Percentiles rank a stretch among this genome's conserved stretches.
phyloP scores from a whole-genome alignment of 2,329 filamentous ascomycete species.

The Diaporthe australafricana region DNA sequence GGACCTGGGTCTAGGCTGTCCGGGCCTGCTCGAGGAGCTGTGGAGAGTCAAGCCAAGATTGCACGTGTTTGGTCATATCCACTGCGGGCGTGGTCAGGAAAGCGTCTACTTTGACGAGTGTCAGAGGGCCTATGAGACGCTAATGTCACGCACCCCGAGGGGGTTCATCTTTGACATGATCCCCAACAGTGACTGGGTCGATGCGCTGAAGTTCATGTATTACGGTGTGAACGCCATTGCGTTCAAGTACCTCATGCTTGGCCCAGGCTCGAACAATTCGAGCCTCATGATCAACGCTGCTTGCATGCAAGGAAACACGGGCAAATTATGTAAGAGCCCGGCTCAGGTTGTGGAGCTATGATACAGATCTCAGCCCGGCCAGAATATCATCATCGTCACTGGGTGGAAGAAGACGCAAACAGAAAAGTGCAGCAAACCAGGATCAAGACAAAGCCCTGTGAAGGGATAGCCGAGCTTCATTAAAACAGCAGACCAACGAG shows the following conservation, averaged over 20 bases:
- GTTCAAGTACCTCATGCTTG: conserved; percentile 69
- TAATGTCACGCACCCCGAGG: conserved; percentile 59
- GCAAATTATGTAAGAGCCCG: conserved; percentile 55
- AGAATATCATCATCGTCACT: background rate
- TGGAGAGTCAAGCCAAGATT: conserved; percentile 80
- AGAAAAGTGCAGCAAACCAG: background rate
- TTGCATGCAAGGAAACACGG: conserved; percentile 66
- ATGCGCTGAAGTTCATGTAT: conserved; percentile 56
- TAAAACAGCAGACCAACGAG: background rate
- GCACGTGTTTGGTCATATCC: conserved; percentile 89
- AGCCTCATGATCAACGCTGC: conserved; percentile 68
- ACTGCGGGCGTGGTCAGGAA: conserved; percentile 79
- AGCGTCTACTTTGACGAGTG: conserved; percentile 79
- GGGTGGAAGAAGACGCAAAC: background rate
- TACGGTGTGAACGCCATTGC: conserved; percentile 60
- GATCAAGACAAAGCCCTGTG: background rate
- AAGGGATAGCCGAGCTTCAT: background rate
- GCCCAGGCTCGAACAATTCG: conserved; percentile 61
- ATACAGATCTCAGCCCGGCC: conserved; percentile 24
- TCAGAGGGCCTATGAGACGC: conserved; percentile 77
- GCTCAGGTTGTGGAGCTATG: conserved; percentile 51
- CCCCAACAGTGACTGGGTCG: conserved; percentile 59
- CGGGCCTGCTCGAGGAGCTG: conserved; percentile 75
- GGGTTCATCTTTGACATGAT: conserved; percentile 58
- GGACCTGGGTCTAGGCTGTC: conserved; percentile 77